phyloP scores from a whole-genome alignment of 208 protist genomes.

The Crithidia fasciculata region DNA sequence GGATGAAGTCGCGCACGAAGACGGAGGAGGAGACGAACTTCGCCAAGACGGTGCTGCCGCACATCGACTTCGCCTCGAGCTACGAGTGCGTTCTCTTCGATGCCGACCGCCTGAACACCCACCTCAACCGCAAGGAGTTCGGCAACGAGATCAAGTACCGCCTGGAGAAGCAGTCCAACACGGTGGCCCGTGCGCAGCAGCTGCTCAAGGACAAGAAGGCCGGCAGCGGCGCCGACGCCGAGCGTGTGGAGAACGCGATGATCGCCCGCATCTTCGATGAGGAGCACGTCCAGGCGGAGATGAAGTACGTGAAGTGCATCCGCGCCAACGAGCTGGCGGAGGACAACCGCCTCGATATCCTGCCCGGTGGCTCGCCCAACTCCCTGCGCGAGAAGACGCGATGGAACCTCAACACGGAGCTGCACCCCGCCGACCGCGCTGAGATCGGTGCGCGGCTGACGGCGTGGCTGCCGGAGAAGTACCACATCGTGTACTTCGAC shows the following conservation, averaged over 20 bases:
- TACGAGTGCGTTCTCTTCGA: slow-evolving; percentile 88
- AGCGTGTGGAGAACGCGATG: slow-evolving; percentile 73
- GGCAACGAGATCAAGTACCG: slow-evolving; percentile 86
- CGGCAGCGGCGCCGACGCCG: slow-evolving; percentile 33
- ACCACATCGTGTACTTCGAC: slow-evolving; percentile 90
- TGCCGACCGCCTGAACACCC: slow-evolving; percentile 77
- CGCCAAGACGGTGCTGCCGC: slow-evolving; percentile 73
- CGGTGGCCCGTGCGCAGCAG: slow-evolving; percentile 84
- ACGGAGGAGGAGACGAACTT: slow-evolving; percentile 86
- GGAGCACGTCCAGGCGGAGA: slow-evolving; percentile 90
- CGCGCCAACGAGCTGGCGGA: slow-evolving; percentile 88
- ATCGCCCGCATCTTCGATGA: slow-evolving; percentile 89
- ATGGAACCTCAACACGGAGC: slow-evolving; percentile 88
- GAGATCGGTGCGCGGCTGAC: slow-evolving; percentile 84
- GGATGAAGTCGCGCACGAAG: slow-evolving; percentile 74
- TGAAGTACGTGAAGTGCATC: slow-evolving; percentile 92
- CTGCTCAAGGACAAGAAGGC: slow-evolving; percentile 70
- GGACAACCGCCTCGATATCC: slow-evolving; percentile 89
- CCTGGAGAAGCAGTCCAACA: slow-evolving; percentile 89
- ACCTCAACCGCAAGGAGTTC: slow-evolving; percentile 89
- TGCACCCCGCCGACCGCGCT: slow-evolving; percentile 77
- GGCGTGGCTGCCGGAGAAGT: slow-evolving; percentile 91
- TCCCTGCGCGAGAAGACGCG: slow-evolving; percentile 89
- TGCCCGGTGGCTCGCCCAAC: slow-evolving; percentile 84
- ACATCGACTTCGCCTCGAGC: slow-evolving; percentile 84